These are phyloP conservation scores for Acacia acuminata DNA, from an alignment of 306 rosid species.

Conservation along the genomic window DNA sequence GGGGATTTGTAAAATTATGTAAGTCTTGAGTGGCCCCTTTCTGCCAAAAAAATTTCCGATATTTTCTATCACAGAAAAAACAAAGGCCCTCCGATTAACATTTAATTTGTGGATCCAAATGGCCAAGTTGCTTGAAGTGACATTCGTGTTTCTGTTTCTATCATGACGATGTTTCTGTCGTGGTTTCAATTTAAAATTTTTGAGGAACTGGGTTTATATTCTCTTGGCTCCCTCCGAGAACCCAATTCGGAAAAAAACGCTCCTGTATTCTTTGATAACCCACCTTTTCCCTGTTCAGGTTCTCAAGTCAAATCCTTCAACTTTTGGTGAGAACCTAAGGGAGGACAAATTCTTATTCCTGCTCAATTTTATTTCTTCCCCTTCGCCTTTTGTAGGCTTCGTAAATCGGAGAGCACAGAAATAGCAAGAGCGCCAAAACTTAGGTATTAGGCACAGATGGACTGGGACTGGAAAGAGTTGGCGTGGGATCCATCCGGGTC, in stretches of 20 bases:
- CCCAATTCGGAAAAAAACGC: constrained; percentile 34
- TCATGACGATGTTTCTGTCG: constrained; percentile 33
- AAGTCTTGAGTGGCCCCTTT: background rate
- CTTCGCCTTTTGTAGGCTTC: constrained; percentile 29
- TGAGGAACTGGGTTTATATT: constrained; percentile 41
- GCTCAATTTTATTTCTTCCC: constrained; percentile 34
- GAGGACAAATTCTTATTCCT: constrained; percentile 37
- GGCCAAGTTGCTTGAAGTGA: constrained; percentile 41
- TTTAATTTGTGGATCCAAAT: constrained; percentile 15
- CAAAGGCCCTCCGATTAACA: constrained; percentile 34
- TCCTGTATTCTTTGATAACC: constrained; percentile 25
- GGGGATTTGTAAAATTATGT: background rate
- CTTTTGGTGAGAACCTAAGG: constrained; percentile 27
- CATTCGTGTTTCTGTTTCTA: constrained; percentile 34
- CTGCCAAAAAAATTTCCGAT: background rate
- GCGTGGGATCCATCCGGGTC: constrained; percentile 65
- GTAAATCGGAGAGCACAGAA: constrained; percentile 32
- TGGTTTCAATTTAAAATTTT: constrained; percentile 33
- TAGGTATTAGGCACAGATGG: constrained; percentile 53
- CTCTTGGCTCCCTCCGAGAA: constrained; percentile 41
- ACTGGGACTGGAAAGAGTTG: constrained; percentile 78
- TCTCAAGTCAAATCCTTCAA: constrained; percentile 38
- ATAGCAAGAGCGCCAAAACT: constrained; percentile 19
- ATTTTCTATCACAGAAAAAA: constrained; percentile 28
- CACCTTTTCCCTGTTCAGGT: constrained; percentile 28